Base-by-base conservation (phyloP, 2,329 filamentous ascomycete species). In the Botryotinia globosa region DNA sequence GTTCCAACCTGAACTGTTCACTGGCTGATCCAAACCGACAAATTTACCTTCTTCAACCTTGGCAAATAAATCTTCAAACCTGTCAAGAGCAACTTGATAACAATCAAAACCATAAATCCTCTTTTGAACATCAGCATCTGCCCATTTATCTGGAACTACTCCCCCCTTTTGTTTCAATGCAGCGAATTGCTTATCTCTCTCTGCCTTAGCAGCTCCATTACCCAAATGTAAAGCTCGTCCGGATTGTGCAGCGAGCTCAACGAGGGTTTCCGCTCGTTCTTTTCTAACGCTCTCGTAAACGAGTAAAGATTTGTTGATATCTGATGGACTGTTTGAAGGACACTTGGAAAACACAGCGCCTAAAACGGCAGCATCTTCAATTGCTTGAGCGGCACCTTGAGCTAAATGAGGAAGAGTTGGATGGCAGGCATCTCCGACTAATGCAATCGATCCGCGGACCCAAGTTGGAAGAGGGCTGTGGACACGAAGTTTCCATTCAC, bases 391-490 rank as follows among this genome's bases (percentile, higher is more conserved):
- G 18, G 90, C 89, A 54, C 90, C 90, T 81, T 92, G 89, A 62
- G 87, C 89, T 7, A 91, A 84, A 77, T 92, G 91, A 1, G 90
- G 90, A 65, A 92, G 85, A 32, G 89, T 92, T 2, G 89, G 89
- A 78, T 92, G 90, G 79, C 89, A 91, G 4, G 89, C 86, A 77
- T 92, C 90, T 63, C 90, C 90, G 29, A 90, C 79, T 20, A 91
- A 83, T 10, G 85, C 86, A 7, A 87, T 86, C 62, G 81, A 82
- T 54, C 87, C 87, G 76, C 87, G 84, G 9, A 86, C 83, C 89
- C 89, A 91, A 3, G 84, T 85, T 0, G 86, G 83, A 42, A 91
- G 83, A 7, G 85, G 84, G 74, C 84, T 84, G 77, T 90, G 87
- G 73, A 87, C 85, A 74, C 88, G 86, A 70, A 91, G 83, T 74